Conservation (phyloP, 2,329 filamentous ascomycete species). For the Hymenoscyphus scutula region DNA sequence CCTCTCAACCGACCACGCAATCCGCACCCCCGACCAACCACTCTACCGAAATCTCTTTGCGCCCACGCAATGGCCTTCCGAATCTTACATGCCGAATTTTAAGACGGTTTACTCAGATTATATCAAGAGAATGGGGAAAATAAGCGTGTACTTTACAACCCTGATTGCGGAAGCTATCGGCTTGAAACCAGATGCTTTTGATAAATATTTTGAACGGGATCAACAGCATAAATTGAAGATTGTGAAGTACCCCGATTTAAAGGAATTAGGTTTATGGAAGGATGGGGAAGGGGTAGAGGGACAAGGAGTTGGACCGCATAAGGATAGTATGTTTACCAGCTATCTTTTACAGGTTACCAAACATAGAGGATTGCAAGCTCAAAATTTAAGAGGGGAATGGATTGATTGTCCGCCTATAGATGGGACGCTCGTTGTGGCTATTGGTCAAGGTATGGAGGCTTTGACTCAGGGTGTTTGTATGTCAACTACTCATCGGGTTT, state of each 20-base stretch:
- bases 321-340: conserved; percentile 79
- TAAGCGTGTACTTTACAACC: conserved; percentile 72
- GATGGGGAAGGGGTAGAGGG: conserved; percentile 43
- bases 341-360: conserved; percentile 77
- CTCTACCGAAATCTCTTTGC: conserved; percentile 72
- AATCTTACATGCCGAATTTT: conserved; percentile 63
- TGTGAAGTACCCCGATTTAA: conserved; percentile 76
- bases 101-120: conserved; percentile 69
- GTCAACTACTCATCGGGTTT: conserved; percentile 77
- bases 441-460: conserved; percentile 84
- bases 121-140: conserved; percentile 69
- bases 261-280: conserved; percentile 50
- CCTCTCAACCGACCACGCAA: conserved; percentile 72
- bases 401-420: conserved; percentile 75
- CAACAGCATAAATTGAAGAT: conserved; percentile 86
- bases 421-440: conserved; percentile 80
- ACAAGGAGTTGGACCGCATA: conserved; percentile 74
- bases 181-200: conserved; percentile 66
- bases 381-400: conserved; percentile 76
- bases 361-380: conserved; percentile 78
- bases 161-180: conserved; percentile 83
- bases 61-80: conserved; percentile 77
- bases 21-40: conserved; percentile 61
- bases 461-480: conserved; percentile 80
- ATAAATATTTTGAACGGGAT: conserved; percentile 70